Evolutionary conservation across 257 asterid species (phyloP).

Genomic region (Hygrophila difformis): DNA sequence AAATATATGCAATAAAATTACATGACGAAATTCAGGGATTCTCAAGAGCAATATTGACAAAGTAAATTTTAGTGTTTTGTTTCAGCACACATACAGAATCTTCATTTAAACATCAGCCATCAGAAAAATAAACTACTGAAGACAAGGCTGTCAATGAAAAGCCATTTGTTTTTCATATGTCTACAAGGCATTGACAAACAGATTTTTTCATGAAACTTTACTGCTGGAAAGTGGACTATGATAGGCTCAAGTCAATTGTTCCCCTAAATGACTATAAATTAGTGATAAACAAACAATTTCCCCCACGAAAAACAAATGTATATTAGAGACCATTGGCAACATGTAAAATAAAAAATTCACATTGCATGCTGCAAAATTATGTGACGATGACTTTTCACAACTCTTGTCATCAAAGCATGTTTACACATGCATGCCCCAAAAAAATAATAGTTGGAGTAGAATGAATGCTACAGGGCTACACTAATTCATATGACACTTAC

Average conservation of each 20-base stretch:
- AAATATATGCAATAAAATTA: not conserved
- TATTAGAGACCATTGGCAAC: not conserved
- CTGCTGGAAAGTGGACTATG: not conserved
- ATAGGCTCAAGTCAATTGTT: not conserved
- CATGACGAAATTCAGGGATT: not conserved
- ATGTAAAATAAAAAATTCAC: not conserved
- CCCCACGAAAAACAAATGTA: not conserved
- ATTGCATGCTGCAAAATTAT: not conserved
- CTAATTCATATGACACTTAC: too few relatives aligned
- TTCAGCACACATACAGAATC: not conserved
- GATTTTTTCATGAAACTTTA: not conserved
- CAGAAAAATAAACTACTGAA: not conserved
- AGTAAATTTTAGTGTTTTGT: not conserved
- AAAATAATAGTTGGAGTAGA: not conserved
- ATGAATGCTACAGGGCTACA: not conserved
- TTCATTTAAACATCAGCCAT: not conserved
- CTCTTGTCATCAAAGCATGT: not conserved
- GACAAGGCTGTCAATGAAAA: not conserved
- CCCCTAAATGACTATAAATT: not conserved
- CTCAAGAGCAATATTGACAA: not conserved
- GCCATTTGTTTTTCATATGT: not conserved
- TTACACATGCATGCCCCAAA: not conserved
- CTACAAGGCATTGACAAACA: not conserved
- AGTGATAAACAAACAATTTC: not conserved
- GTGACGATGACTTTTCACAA: not conserved